A percentile compares a stretch with the other conserved stretches of the same genome.
Evolutionary conservation across 345 rosid genomes (phyloP).

Genomic region (Microthlaspi erraticum): DNA sequence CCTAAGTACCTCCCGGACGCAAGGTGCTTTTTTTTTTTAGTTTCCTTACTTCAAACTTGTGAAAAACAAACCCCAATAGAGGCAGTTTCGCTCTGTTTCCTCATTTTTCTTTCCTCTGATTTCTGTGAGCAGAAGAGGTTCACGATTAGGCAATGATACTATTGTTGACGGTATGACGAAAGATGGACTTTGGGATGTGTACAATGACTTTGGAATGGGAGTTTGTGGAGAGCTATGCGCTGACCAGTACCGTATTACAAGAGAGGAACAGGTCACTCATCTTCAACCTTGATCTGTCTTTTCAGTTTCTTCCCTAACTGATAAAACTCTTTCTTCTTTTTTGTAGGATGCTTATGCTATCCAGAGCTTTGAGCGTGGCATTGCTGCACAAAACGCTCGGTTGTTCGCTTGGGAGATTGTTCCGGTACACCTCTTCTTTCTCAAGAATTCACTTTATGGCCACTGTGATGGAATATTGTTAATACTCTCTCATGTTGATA

Average conservation of each 20-base stretch:
- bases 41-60: conserved; percentile 5
- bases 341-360: conserved; percentile 84
- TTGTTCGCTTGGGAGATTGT: conserved; percentile 87
- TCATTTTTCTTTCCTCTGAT: neutral
- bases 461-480: conserved; percentile 1
- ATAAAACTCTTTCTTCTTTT: neutral
- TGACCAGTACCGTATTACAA: conserved; percentile 62
- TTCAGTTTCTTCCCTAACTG: conserved; percentile 11
- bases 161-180: conserved; percentile 89
- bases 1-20: conserved; percentile 91
- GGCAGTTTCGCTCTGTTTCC: conserved; percentile 8
- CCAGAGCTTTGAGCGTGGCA: conserved; percentile 83
- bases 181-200: conserved; percentile 99
- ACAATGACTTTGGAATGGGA: conserved; percentile 91
- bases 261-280: conserved; percentile 79
- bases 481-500: conserved; percentile 46
- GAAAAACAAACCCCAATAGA: neutral
- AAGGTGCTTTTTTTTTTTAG: conserved; percentile 51
- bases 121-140: conserved; percentile 74
- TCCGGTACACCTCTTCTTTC: conserved; percentile 54
- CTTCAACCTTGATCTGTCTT: conserved; percentile 25
- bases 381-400: conserved; percentile 71
- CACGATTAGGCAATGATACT: conserved; percentile 80
- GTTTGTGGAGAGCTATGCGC: conserved; percentile 94
- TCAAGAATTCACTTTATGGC: conserved; percentile 16